phyloP scores from a whole-genome alignment of 352 stramenopile species.

The Pythium folliculosum region DNA sequence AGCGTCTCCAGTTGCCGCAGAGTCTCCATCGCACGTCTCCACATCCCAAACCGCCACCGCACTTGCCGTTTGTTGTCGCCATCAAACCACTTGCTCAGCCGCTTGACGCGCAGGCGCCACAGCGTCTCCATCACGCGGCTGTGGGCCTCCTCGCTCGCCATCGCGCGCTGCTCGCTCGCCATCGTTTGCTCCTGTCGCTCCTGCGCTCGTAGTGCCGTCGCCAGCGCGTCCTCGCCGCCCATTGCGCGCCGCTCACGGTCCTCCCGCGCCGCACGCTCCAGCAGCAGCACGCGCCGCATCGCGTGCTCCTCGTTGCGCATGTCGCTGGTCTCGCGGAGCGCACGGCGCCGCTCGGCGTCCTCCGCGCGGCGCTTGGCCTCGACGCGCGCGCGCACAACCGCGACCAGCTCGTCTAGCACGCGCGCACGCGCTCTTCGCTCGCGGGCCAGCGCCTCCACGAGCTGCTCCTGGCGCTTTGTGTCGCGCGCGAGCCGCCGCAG shows the following conservation, averaged over 20 bases:
- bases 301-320: slow-evolving; percentile 57
- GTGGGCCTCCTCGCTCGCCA: slow-evolving; percentile 14
- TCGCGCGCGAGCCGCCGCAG: neutral
- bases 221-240: slow-evolving; percentile 37
- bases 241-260: slow-evolving; percentile 34
- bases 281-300: slow-evolving; percentile 30
- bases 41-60: neutral
- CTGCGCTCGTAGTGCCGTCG: slow-evolving; percentile 4
- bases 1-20: neutral
- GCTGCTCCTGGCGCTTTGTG: slow-evolving; percentile 10
- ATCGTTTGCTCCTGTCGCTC: neutral
- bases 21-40: neutral
- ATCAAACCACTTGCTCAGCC: neutral
- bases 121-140: slow-evolving; percentile 20
- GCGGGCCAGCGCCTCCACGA: slow-evolving; percentile 31
- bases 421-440: slow-evolving; percentile 23
- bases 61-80: neutral
- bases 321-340: slow-evolving; percentile 36
- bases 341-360: slow-evolving; percentile 30
- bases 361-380: slow-evolving; percentile 20
- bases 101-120: slow-evolving; percentile 22
- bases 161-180: slow-evolving; percentile 1
- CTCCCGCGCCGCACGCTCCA: slow-evolving; percentile 28
- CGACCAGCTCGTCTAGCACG: slow-evolving; percentile 37
- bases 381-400: slow-evolving; percentile 8